Evolutionary conservation across 805 yeast species (phyloP), one percentile per base, ranked within the genome.

Genomic region (Saccharomycopsis oosterbeekiorum): DNA sequence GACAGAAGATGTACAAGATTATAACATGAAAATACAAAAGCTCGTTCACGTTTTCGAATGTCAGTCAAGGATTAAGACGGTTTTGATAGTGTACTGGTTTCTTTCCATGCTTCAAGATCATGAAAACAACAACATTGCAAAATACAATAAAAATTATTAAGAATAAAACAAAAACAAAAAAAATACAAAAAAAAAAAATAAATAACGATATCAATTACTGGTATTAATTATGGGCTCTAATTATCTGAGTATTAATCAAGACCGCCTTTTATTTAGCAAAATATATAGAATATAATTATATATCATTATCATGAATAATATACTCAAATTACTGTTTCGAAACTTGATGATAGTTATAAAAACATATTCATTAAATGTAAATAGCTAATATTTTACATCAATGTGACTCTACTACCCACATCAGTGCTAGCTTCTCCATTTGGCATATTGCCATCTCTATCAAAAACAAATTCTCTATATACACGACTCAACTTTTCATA

Each of bases 391-490:
- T 29, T 4, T 76, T 71, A 91, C 90, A 88, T 88, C 58, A 92
- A 74, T 0, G 96, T 87, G 10, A 88, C 80, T 62, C 97, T 78
- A 2, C 91, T 96, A 1, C 97, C 97, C 17, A 91, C 80, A 56
- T 88, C 92, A 50, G 77, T 83, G 68, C 94, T 83, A 2, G 93
- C 83, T 40, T 84, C 80, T 0, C 97, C 97, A 65, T 84, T 84
- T 0, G 96, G 96, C 89, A 93, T 84, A 62, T 86, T 85, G 0
- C 97, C 97, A 61, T 88, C 92, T 55, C 97, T 74, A 15, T 83
- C 90, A 50, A 84, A 80, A 4, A 85, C 81, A 69, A 93, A 94
- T 68, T 86, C 84, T 21, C 75, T 70, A 69, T 93, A 93, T 40
- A 93, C 85, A 0, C 70, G 73, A 26, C 76, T 71, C 57, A 93